Evolutionary conservation across 306 rosid species (phyloP).

Genomic region (Lagenaria siceraria): DNA sequence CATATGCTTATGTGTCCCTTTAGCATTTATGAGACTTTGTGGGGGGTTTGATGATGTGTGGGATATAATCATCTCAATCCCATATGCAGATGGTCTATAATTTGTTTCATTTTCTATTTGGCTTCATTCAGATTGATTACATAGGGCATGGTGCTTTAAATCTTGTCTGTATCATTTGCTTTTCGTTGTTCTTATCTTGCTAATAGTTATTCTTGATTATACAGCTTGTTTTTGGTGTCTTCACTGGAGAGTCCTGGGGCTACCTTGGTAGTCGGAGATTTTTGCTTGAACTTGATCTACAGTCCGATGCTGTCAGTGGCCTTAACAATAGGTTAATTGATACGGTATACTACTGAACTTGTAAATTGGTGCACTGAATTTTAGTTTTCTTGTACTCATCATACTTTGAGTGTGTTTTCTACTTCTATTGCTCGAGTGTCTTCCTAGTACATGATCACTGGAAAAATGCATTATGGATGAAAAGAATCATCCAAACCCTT

Average conservation of each 20-base stretch:
- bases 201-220: slow-evolving; percentile 28
- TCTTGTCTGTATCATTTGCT: not conserved
- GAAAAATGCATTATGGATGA: not conserved
- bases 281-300: slow-evolving; percentile 70
- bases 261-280: slow-evolving; percentile 96
- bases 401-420: not conserved
- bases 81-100: not conserved
- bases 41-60: not conserved
- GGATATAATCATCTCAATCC: not conserved
- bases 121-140: not conserved
- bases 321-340: slow-evolving; percentile 58
- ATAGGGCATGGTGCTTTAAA: not conserved
- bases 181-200: slow-evolving; percentile 4
- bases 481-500: not conserved
- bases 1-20: not conserved
- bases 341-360: slow-evolving; percentile 36
- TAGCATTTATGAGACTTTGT: not conserved
- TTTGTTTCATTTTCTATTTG: not conserved
- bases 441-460: not conserved
- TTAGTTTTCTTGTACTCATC: not conserved
- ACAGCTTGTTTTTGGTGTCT: slow-evolving; percentile 81
- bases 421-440: not conserved
- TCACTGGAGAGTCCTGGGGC: slow-evolving; percentile 95
- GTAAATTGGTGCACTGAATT: not conserved
- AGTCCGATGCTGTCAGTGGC: slow-evolving; percentile 75